Base-by-base conservation (phyloP, 2,329 filamentous ascomycete species). In the Colletotrichum sp. region DNA sequence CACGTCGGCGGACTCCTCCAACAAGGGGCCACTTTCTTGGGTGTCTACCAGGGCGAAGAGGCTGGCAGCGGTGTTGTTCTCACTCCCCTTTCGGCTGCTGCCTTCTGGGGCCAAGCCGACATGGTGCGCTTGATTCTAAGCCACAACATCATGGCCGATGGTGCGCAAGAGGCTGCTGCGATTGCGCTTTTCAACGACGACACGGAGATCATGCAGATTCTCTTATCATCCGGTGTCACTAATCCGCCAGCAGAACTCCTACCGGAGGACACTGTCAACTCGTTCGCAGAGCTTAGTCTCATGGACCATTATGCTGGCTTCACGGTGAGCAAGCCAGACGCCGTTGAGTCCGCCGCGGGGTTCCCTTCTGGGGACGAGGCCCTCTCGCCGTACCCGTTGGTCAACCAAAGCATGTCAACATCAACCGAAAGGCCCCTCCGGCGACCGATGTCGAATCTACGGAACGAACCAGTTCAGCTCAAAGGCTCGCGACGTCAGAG, bases 11-110 rank as follows among this genome's bases (percentile, higher is more conserved):
- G 15, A 1, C 72, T 83, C 1, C 57, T 82, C 13, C 59, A 52
- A 2, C 66, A 79, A 5, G 70, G 79, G 12, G 66, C 70, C 10
- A 79, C 72, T 1, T 83, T 83, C 68, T 66, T 79, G 34, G 81
- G 77, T 6, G 30, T 72, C 8, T 66, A 72, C 24, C 30, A 66
- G 16, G 39, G 57, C n/a, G 39, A 75, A 2, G 69, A 70, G 28
- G 8, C 32, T 5, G 66, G 52, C 12, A 62, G 55, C 18, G 68
- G 63, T 12, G 28, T 69, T 8, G 81, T 60, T 75, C 77, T 83
- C n/a, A 81, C 80, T 1, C 82, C 82, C 3, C 75, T 83, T 3
- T 75, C 80, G 3, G 81, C 81, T 8, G 81, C 82, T 5, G 79
- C 81, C 6, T 78, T 78, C 16, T 83, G 82, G 82, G 68, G 79